phyloP scores from a whole-genome alignment of 805 yeast species.

The Blastobotrys parvus region DNA sequence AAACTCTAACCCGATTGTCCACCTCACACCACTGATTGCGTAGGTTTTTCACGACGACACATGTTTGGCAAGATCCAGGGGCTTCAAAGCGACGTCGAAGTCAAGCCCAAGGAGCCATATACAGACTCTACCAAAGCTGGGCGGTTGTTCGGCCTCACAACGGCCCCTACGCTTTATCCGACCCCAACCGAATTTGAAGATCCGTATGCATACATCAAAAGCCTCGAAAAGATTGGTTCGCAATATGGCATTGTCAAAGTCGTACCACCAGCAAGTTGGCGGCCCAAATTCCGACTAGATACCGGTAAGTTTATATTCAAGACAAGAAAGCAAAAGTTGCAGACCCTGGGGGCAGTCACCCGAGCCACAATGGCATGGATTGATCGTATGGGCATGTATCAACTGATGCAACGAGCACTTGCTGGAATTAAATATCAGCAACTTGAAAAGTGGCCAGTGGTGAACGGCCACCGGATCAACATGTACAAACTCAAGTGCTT shows the following conservation, averaged over 20 bases:
- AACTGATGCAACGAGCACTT: too few species aligned
- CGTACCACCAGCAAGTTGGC: conserved; percentile 47
- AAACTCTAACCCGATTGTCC: too few species aligned
- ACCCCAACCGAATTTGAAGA: conserved; percentile 47
- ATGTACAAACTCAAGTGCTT: conserved; percentile 24
- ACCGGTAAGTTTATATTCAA: conserved; percentile 26
- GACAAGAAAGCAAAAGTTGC: conserved; percentile 28
- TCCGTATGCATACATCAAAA: conserved; percentile 59
- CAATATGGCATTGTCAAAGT: conserved; percentile 70
- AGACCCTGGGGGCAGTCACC: conserved; percentile 29
- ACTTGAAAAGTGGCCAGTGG: conserved; percentile 15
- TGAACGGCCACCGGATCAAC: conserved; percentile 22
- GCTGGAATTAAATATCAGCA: not conserved
- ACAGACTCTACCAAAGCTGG: conserved; percentile 13
- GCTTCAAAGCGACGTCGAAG: conserved; percentile 9
- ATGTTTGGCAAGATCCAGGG: conserved; percentile 7
- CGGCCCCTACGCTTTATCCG: conserved; percentile 52
- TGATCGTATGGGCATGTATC: conserved; percentile 28
- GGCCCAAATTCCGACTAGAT: conserved; percentile 31
- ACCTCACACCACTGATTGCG: too few species aligned
- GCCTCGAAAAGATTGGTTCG: conserved; percentile 42
- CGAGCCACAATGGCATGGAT: conserved; percentile 27
- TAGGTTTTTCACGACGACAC: too few species aligned
- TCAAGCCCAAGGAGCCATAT: conserved; percentile 12
- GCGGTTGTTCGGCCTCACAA: conserved; percentile 30